A percentile compares a stretch with the other conserved stretches of the same genome.
phyloP scores from a whole-genome alignment of 305 asterid species.

The Rubia peregrina region DNA sequence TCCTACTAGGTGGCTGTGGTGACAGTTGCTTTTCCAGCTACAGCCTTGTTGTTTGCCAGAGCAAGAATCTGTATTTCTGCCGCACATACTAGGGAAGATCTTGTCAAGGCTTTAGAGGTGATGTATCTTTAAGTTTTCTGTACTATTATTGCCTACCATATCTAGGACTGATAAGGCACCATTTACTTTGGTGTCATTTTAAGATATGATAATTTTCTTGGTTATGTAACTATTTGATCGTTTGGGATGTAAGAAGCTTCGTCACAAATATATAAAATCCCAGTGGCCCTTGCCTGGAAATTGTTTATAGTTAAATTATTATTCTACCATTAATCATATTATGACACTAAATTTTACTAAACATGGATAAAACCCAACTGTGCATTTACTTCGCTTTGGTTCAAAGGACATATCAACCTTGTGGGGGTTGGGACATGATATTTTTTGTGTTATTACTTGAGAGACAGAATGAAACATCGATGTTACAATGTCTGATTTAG shows the following conservation, averaged over 20 bases:
- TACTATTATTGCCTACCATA: neutral
- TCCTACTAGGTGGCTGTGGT: slow-evolving; percentile 75
- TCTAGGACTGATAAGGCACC: neutral
- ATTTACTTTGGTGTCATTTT: neutral
- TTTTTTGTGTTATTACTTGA: neutral
- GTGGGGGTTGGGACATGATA: neutral
- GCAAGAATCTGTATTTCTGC: slow-evolving; percentile 98
- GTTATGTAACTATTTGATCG: neutral
- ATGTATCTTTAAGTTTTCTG: slow-evolving; percentile 2
- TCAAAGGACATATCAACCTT: neutral
- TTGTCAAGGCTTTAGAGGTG: slow-evolving; percentile 75
- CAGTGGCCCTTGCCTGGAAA: neutral
- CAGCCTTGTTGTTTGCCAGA: slow-evolving; percentile 90
- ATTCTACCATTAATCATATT: neutral
- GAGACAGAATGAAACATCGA: neutral
- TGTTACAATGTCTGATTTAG: neutral
- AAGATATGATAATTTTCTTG: neutral
- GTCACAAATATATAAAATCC: neutral
- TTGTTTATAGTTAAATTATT: neutral
- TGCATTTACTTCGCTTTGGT: neutral
- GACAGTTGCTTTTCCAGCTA: slow-evolving; percentile 96
- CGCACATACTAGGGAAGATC: slow-evolving; percentile 89
- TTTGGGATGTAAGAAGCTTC: neutral
- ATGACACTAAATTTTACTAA: neutral
- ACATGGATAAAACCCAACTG: neutral